These are phyloP conservation scores for Plicaturopsis crispa DNA, from an alignment of 768 basidiomycete genomes.

Conservation along the genomic window DNA sequence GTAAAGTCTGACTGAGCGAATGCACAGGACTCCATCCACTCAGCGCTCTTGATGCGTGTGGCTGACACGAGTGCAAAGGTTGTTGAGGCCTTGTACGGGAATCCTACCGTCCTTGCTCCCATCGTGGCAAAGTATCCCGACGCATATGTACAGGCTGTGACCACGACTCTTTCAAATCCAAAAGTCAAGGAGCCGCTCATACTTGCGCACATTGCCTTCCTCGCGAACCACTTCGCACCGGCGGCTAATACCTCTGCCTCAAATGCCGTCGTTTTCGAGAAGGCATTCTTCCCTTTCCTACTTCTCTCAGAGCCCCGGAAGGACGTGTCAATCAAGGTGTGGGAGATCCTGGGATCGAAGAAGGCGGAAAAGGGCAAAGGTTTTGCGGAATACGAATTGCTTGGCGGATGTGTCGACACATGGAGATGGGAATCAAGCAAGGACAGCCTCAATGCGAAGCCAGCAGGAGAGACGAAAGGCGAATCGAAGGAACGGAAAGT, in stretches of 20 bases:
- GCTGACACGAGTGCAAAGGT: slow-evolving; percentile 58
- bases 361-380: slow-evolving; percentile 10
- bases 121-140: slow-evolving; percentile 31
- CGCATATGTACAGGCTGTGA: slow-evolving; percentile 39
- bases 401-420: slow-evolving; percentile 46
- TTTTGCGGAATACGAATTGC: slow-evolving; percentile 30
- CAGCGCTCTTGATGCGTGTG: slow-evolving; percentile 60
- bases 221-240: slow-evolving; percentile 35
- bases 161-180: slow-evolving; percentile 25
- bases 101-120: slow-evolving; percentile 37
- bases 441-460: slow-evolving; percentile 9
- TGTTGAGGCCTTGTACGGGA: slow-evolving; percentile 59
- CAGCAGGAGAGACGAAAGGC: slow-evolving; percentile 18
- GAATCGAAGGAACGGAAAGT: slow-evolving; percentile 23
- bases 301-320: slow-evolving; percentile 67
- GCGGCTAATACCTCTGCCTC: not conserved
- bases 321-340: slow-evolving; percentile 57
- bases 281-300: slow-evolving; percentile 64
- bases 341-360: slow-evolving; percentile 44
- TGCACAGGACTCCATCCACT: slow-evolving; percentile 45
- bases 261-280: slow-evolving; percentile 34
- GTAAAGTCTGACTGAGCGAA: no score
- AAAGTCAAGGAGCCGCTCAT: slow-evolving; percentile 47
- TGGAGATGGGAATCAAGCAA: slow-evolving; percentile 31
- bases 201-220: slow-evolving; percentile 49